Evolutionary conservation across 2,329 filamentous ascomycete species (phyloP).

Genomic region (Rutstroemia sp.): DNA sequence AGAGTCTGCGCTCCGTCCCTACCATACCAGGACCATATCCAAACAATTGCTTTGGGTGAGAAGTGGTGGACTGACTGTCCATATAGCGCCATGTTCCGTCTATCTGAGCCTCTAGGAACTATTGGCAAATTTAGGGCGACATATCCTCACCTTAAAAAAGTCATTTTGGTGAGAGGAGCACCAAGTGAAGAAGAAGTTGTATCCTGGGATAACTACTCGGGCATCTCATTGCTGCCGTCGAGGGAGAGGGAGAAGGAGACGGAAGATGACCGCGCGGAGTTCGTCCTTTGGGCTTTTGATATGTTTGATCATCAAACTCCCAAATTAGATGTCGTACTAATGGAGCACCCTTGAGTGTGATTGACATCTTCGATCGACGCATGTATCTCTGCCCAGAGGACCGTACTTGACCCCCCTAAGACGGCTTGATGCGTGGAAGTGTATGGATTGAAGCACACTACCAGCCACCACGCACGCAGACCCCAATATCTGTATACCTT

Average conservation of each 20-base stretch:
- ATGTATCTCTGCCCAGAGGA: no score
- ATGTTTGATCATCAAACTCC: neutral
- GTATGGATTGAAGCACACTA: neutral
- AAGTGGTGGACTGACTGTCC: neutral
- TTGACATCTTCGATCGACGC: neutral
- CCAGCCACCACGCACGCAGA: no score
- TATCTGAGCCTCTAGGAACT: neutral
- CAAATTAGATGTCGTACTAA: neutral
- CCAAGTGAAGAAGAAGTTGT: conserved; percentile 4
- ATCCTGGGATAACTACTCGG: conserved; percentile 2
- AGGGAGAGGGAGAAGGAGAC: neutral
- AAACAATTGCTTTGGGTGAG: conserved; percentile 2
- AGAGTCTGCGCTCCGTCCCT: neutral
- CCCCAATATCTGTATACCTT: no score
- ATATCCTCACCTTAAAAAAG: neutral
- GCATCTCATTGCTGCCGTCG: neutral
- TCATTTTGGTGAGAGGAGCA: neutral
- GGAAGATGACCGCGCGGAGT: neutral
- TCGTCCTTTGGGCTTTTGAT: conserved; percentile 1
- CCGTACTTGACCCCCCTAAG: no score
- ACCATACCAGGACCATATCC: conserved; percentile 5
- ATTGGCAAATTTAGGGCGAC: neutral
- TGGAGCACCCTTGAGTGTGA: conserved; percentile 2
- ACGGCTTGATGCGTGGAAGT: neutral
- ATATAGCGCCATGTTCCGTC: neutral